These are phyloP conservation scores for Sicyos edulis DNA, from an alignment of 306 rosid species.

Conservation along the genomic window DNA sequence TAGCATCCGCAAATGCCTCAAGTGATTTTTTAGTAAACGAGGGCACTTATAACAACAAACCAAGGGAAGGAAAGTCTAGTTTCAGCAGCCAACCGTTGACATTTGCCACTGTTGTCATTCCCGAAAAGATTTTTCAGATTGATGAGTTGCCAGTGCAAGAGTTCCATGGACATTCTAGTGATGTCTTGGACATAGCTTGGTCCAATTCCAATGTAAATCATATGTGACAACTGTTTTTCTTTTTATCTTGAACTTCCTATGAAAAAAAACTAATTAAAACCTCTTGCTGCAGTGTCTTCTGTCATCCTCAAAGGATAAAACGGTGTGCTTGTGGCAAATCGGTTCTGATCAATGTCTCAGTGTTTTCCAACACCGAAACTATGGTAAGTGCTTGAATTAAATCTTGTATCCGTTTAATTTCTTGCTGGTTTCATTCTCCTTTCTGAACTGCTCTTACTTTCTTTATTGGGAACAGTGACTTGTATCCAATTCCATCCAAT, in stretches of 20 bases:
- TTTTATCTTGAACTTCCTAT: neutral
- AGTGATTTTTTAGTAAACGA: constrained; percentile 28
- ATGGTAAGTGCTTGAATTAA: constrained; percentile 38
- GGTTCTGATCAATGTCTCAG: constrained; percentile 46
- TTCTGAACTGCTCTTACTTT: constrained; percentile 11
- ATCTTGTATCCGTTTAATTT: neutral
- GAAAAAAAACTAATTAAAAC: constrained; percentile 19
- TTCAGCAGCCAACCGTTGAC: constrained; percentile 34
- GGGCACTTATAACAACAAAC: constrained; percentile 24
- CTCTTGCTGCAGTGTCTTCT: constrained; percentile 58
- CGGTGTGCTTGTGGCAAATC: constrained; percentile 75
- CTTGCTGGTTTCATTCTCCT: constrained; percentile 1
- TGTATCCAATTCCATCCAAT: constrained; percentile 85
- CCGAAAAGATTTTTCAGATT: constrained; percentile 56
- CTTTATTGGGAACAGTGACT: constrained; percentile 51
- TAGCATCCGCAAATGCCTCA: constrained; percentile 34
- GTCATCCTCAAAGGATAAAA: constrained; percentile 79
- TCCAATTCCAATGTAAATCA: constrained; percentile 73
- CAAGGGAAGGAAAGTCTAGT: constrained; percentile 34
- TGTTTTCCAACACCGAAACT: constrained; percentile 64
- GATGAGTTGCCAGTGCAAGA: constrained; percentile 65
- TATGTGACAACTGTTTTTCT: neutral
- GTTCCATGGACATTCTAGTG: constrained; percentile 64
- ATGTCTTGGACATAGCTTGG: constrained; percentile 90
- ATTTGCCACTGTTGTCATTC: constrained; percentile 45